Percentiles rank a stretch among this genome's conserved stretches.
Conservation (phyloP, 805 yeast genomes). For the Danielia reshetovae region DNA sequence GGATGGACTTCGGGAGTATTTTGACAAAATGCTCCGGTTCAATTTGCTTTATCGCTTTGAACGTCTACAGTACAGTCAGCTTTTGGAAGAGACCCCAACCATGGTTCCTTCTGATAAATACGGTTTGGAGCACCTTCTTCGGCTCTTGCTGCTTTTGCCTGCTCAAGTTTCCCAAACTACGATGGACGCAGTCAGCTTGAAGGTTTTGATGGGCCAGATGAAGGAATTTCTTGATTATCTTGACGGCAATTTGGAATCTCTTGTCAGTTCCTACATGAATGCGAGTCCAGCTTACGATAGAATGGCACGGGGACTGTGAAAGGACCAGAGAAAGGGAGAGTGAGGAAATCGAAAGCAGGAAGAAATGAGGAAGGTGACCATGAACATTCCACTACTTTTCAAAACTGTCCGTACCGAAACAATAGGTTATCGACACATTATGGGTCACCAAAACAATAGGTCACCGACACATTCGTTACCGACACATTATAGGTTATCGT, state of each 20-base stretch:
- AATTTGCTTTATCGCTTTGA: conserved; percentile 72
- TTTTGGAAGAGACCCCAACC: conserved; percentile 37
- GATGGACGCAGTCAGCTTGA: conserved; percentile 74
- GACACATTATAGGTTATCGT: too few relatives aligned
- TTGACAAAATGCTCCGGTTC: conserved; percentile 68
- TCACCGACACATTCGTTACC: not conserved
- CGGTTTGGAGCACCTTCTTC: conserved; percentile 77
- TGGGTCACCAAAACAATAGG: not conserved
- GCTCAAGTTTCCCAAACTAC: conserved; percentile 74
- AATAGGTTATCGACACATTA: too few relatives aligned
- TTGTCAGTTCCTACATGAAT: conserved; percentile 34
- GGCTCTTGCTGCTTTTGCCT: conserved; percentile 77
- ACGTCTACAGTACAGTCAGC: conserved; percentile 63
- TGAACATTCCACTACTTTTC: too few relatives aligned
- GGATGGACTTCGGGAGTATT: conserved; percentile 66
- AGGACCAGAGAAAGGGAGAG: not conserved
- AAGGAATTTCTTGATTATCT: conserved; percentile 54
- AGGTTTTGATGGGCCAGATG: conserved; percentile 49
- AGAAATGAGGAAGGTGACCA: too few relatives aligned
- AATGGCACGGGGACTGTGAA: conserved; percentile 13
- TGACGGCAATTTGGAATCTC: conserved; percentile 35
- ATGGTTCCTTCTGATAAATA: conserved; percentile 38
- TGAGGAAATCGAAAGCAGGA: too few relatives aligned
- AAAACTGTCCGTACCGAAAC: too few relatives aligned
- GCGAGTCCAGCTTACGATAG: conserved; percentile 39